Evolutionary conservation across 2,329 filamentous ascomycete genomes (phyloP), one percentile per base, ranked within the genome.

Genomic region (Colletotrichum brevisporum): DNA sequence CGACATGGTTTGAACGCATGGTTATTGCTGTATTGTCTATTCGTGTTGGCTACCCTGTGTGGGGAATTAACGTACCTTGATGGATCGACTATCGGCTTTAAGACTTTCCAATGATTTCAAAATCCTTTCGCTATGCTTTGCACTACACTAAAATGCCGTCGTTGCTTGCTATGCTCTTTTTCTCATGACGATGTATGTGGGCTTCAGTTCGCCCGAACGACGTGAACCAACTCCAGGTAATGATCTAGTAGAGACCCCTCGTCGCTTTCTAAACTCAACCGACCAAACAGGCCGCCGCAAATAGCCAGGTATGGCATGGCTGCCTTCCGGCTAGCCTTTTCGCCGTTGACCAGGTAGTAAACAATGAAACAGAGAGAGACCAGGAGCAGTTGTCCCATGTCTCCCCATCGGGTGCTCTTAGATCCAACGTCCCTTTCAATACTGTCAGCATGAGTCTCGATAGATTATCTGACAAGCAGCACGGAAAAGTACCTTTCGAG

Each of bases 361-460:
- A 69, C 61, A 10, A 69, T 69, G 16, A 60, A 69, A 16, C 66
- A 69, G n/a, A 69, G 61, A 2, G 66, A 69, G 6, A 69, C 61
- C 4, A 69, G n/a, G 4, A 69, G 50, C 16, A 69, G 55, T 10
- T 69, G 61, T 5, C 66, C 66, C 66, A 69, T 60, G 4, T 69
- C 55, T 3, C 55, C 55, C 66, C 66, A 69, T 21, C 43, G 24
- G 10, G 54, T 45, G n/a, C 61, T 69, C 24, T 61, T 43, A 13
- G 48, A 60, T 9, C 61, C 54, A 9, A 69, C 31, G 9, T 69
- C 54, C 9, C 66, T 69, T 2, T 24, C 47, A 12, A 13, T 5
- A 24, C 10, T 18, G n/a, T 50, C 13, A 50, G 47, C n/a, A 6
- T 8, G 9, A 21, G 12, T 10, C 5, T 10, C 4, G 47, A 4